phyloP scores from a whole-genome alignment of 2,329 filamentous ascomycete species.

The Chalara sp. region DNA sequence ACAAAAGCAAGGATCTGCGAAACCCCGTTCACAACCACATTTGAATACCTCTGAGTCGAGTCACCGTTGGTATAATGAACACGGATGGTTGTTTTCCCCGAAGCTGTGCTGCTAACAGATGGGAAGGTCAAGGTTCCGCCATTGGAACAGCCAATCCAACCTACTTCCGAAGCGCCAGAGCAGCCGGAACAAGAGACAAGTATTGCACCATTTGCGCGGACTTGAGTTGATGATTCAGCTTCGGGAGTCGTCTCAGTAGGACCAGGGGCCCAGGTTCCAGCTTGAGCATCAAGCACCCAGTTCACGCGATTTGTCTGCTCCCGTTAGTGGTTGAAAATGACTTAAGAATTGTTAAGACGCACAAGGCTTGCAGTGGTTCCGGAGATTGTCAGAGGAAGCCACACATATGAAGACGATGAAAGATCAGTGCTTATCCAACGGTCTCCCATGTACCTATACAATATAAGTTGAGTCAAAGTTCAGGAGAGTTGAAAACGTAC shows the following conservation, averaged over 20 bases:
- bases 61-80: conserved; percentile 53
- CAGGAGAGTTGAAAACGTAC: conserved; percentile 9
- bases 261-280: conserved; percentile 37
- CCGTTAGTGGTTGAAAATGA: neutral
- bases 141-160: conserved; percentile 46
- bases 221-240: conserved; percentile 38
- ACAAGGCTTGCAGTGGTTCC: conserved; percentile 43
- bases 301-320: conserved; percentile 40
- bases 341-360: conserved; percentile 1
- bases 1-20: conserved; percentile 47
- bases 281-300: conserved; percentile 42
- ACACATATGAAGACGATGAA: conserved; percentile 54
- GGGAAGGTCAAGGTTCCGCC: conserved; percentile 41
- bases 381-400: conserved; percentile 51
- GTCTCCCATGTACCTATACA: conserved; percentile 56
- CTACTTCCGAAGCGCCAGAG: conserved; percentile 41
- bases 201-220: conserved; percentile 38
- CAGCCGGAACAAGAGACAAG: conserved; percentile 43
- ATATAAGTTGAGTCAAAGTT: neutral
- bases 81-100: conserved; percentile 42
- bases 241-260: conserved; percentile 43
- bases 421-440: conserved; percentile 57
- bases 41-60: conserved; percentile 41
- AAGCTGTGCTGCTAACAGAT: conserved; percentile 35
- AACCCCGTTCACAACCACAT: conserved; percentile 49